A percentile compares a stretch with the other conserved stretches of the same genome.
phyloP scores from a whole-genome alignment of 164 flowering plant species.

The Tetrastigma voinierianum region DNA sequence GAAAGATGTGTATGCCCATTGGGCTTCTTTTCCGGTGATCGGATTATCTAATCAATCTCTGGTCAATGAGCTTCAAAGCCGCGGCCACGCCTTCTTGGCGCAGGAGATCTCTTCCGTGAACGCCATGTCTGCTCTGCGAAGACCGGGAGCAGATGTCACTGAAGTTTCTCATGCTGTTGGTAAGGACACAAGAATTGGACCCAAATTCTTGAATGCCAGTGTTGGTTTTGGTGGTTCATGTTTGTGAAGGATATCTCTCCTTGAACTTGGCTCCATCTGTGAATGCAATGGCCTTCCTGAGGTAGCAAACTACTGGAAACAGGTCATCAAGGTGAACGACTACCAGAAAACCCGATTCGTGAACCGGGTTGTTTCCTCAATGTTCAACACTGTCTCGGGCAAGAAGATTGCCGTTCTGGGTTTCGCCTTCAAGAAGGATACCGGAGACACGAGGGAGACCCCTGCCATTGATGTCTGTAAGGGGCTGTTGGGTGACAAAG shows the following conservation, averaged over 20 bases:
- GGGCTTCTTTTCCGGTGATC: conserved; percentile 63
- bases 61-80: conserved; percentile 76
- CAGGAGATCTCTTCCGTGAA: conserved; percentile 69
- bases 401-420: conserved; percentile 63
- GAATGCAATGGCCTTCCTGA: conserved; percentile 74
- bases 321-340: conserved; percentile 60
- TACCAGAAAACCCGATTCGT: conserved; percentile 63
- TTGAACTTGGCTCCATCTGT: conserved; percentile 58
- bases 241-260: conserved; percentile 65
- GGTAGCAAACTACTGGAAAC: conserved; percentile 67
- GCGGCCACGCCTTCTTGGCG: conserved; percentile 71
- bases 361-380: conserved; percentile 56
- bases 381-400: conserved; percentile 61
- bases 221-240: conserved; percentile 72
- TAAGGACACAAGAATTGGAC: conserved; percentile 58
- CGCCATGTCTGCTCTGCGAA: conserved; percentile 67
- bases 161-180: conserved; percentile 59
- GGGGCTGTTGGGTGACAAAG: conserved; percentile 60
- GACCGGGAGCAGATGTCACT: conserved; percentile 62
- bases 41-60: conserved; percentile 55
- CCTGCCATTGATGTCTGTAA: conserved; percentile 70
- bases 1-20: conserved; percentile 54
- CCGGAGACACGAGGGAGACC: conserved; percentile 69
- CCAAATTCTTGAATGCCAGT: conserved; percentile 66
- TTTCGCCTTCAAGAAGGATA: conserved; percentile 70